Evolutionary conservation across 1,139 yeast genomes (phyloP), one percentile per base, ranked within the genome.

Genomic region (Yamadazyma sp.): DNA sequence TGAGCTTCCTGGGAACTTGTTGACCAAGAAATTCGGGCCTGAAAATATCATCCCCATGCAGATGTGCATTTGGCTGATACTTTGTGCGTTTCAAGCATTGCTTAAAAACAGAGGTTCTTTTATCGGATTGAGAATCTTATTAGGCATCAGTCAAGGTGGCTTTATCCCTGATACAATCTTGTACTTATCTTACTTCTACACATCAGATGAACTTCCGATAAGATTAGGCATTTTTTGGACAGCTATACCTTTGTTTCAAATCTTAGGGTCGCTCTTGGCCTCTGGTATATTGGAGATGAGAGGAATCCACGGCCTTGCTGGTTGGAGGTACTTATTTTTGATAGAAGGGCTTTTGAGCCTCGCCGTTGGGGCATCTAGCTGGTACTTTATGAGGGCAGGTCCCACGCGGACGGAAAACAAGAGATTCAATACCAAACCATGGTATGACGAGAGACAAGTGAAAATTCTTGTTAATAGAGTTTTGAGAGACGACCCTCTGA

Each of bases 401-500:
- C 66, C 59, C 22, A 38, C 41, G 12, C 38, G 34, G 26, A 1
- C 62, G 55, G 5, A 60, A 59, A 37, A 64, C 67, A 8, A 58
- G 48, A 36, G 39, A 55, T 57, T 49, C 33, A 43, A 60, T 6
- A 56, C 56, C 26, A 61, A 64, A 17, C 70, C 69, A 14, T 66
- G 69, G 70, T 66, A 56, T 35, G 57, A 65, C 17, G 69, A 63
- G 3, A 45, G 69, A 36, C 69, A 66, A 44, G 69, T 61, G 36
- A 62, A 56, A 42, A 62, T 65, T 31, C 41, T 49, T 14, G 49
- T 45, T 34, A 46, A 79, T 48, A 65, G 77, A 39, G 64, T 80
- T 2, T 58, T 80, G 38, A 58, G 84, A 46, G 83, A 80, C 51
- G 86, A 80, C 49, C 84, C 85, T 4, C 59, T 73, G 2, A 80